phyloP scores from a whole-genome alignment of 2,329 filamentous ascomycete species.

The Microsporum canis region DNA sequence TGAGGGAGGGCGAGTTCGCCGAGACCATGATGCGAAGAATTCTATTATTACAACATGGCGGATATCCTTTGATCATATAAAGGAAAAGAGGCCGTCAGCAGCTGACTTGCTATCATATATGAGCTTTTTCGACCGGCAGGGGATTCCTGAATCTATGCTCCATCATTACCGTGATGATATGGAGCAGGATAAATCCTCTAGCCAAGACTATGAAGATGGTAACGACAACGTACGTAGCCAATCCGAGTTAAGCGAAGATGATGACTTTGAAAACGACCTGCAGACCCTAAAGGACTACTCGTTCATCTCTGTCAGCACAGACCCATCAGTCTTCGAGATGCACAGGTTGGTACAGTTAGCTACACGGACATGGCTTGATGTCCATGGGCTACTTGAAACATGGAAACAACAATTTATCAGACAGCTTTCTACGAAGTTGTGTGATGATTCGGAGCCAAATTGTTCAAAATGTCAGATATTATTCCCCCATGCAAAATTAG shows the following conservation, averaged over 20 bases:
- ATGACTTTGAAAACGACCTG: neutral
- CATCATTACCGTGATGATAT: neutral
- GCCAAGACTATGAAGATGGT: slow-evolving; percentile 16
- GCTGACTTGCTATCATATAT: slow-evolving; percentile 21
- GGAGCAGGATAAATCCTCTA: slow-evolving; percentile 10
- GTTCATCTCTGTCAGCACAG: neutral
- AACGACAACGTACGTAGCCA: slow-evolving; percentile 14
- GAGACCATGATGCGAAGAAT: slow-evolving; percentile 18
- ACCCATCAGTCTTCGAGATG: slow-evolving; percentile 20
- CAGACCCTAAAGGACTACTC: neutral
- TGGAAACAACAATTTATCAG: neutral
- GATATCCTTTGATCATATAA: slow-evolving; percentile 25
- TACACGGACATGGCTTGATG: neutral
- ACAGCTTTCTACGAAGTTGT: neutral
- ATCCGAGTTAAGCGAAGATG: slow-evolving; percentile 15
- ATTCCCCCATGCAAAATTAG: neutral
- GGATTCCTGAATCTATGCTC: slow-evolving; percentile 21
- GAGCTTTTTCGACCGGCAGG: slow-evolving; percentile 20
- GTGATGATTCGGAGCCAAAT: neutral
- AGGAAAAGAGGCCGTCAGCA: slow-evolving; percentile 13
- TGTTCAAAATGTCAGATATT: neutral
- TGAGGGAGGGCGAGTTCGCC: slow-evolving; percentile 6
- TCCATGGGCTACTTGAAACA: neutral
- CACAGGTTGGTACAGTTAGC: slow-evolving; percentile 15
- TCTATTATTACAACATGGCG: slow-evolving; percentile 27